Conservation (phyloP, 306 rosid species). For the Cucumis melo region DNA sequence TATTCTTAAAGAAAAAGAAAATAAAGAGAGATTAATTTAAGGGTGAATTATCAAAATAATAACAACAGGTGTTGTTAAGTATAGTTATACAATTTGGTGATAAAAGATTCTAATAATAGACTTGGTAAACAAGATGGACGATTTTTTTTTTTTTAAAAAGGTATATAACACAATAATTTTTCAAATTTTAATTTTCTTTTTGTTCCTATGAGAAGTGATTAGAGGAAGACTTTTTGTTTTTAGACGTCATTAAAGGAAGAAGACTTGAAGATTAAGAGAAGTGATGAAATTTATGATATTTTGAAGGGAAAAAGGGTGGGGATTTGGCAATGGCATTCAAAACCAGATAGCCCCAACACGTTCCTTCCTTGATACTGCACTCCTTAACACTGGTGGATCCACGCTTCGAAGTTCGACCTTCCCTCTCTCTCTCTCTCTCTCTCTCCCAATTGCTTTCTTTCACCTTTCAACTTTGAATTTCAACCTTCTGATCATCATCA, state of each 20-base stretch:
- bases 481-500: background rate
- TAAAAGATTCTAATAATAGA: no score
- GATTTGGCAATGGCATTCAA: background rate
- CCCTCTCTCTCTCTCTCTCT: background rate
- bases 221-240: background rate
- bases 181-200: no score
- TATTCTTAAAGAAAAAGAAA: no score
- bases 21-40: no score
- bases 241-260: background rate
- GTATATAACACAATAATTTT: no score
- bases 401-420: background rate
- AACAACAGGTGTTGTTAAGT: no score
- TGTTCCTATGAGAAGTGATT: background rate
- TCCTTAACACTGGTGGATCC: background rate
- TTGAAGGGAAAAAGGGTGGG: background rate
- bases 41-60: no score
- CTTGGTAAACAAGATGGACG: no score
- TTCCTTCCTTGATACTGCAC: background rate
- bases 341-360: background rate
- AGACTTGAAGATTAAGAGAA: background rate
- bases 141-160: no score
- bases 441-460: background rate
- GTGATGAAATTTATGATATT: background rate
- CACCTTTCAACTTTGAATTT: background rate
- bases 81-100: no score